Evolutionary conservation across 164 flowering plant species (phyloP), one percentile per base, ranked within the genome.

Genomic region (Piper betle): DNA sequence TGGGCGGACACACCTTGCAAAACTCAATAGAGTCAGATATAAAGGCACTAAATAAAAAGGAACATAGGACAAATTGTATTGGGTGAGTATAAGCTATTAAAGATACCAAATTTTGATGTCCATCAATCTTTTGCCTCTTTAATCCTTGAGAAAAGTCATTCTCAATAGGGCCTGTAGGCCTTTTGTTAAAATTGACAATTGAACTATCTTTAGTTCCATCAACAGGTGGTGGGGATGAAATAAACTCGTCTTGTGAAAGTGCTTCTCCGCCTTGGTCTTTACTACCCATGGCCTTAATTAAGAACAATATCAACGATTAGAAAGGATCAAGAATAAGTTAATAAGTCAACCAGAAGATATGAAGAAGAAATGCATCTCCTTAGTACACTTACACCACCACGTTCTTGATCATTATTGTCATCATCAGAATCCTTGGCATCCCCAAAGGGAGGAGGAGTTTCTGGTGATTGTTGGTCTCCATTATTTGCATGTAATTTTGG

Each of bases 371-470:
- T 17, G 38, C 17, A 57, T 5, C 2, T 46, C 10, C 46, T 8
- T 16, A 52, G 19, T 40, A 57, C 52, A 55, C 81, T 68, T 72
- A 82, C 89, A 39, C 57, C 81, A 58, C 66, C 68, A 63, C 69
- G 65, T 33, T 68, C 71, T n/a, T 61, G 77, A 53, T 63, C 80
- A 70, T 68, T 61, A 53, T 65, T 69, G 37, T 80, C 75, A 65
- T 70, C 73, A 55, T 80, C 80, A n/a, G 73, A 73, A 61, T 72
- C 78, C 71, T 71, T 82, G 4, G 43, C 41, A 62, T 71, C 80
- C 57, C 74, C 82, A 61, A 68, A 74, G 10, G 94, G 83, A 62
- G 82, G 86, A 71, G 85, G 80, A 66, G 82, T 80, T 6, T 48
- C 77, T 2, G 73, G 79, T 3, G 75, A 75, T 38, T 62, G 53